Base-by-base conservation (phyloP, 805 yeast species). In the Wickerhamomyces rabaulensis region DNA sequence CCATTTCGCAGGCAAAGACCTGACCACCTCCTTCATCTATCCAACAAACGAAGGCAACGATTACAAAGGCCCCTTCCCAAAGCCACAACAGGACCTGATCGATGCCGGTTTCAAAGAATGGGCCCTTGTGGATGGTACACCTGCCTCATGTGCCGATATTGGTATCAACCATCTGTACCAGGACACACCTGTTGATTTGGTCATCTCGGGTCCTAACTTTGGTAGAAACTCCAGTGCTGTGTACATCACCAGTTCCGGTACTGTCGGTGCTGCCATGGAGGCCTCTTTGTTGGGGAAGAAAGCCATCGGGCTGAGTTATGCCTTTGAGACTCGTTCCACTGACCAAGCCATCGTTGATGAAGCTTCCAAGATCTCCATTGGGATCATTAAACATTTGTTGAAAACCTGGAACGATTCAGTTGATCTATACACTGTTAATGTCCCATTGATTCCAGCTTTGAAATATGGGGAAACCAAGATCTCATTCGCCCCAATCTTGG, bases 191-290 rank as follows among this genome's bases (percentile, higher is more conserved):
- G 79, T 91, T 20, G 97, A 94, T 65, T 69, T 92, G 49, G 97
- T 94, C 6, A 64, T 94, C 20, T 86, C 96, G 46, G 99, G 99
- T 1, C 99, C 99, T 8, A 94, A 94, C 62, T 92, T 85, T 54
- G 99, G 99, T 20, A 80, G 96, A 61, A 94, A 94, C 65, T 82
- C 96, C 2, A 80, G 92, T 21, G 89, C 95, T 6, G 78, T 92
- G 40, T 94, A 90, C 64, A 86, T 90, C 46, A 75, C 94, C 57
- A 81, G 97, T 5, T 84, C 95, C 55, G 99, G 99, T 13, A 94
- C 99, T 2, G 84, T 94, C 16, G 99, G 99, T 22, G 98, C 96
- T 4, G 94, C 97, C 1, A 78, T 91, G 89, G 99, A 94, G 67
- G 95, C 91, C 2, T 87, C 85, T 2, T 78, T 91, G 38, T 62